Percentiles rank a stretch among this genome's conserved stretches.
Evolutionary conservation across 2,329 filamentous ascomycete genomes (phyloP).

Genomic region (Pseudohalonectria lignicola): DNA sequence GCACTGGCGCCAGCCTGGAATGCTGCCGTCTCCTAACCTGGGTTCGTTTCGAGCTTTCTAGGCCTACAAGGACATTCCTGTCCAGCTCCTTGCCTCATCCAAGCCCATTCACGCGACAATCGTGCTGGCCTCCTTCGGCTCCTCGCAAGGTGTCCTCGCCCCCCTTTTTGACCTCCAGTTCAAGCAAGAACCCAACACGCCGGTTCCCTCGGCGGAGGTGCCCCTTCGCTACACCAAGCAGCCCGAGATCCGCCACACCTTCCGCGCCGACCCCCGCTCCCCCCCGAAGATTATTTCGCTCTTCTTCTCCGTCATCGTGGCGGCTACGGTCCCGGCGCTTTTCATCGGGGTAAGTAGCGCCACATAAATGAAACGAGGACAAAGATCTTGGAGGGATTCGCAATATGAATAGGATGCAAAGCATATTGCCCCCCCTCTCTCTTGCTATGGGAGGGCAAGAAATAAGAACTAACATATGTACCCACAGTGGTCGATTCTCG

Average conservation of each 20-base stretch:
- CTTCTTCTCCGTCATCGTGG: conserved; percentile 62
- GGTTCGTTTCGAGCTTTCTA: too few relatives aligned
- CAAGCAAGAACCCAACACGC: conserved; percentile 49
- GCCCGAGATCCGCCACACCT: conserved; percentile 82
- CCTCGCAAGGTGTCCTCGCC: conserved; percentile 53
- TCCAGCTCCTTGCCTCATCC: conserved; percentile 62
- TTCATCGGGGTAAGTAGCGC: conserved; percentile 50
- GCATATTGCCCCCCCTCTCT: background rate
- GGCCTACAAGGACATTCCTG: conserved; percentile 81
- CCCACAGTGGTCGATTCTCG: conserved; percentile 66
- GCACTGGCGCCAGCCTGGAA: too few relatives aligned
- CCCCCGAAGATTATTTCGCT: conserved; percentile 72
- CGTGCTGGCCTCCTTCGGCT: conserved; percentile 78
- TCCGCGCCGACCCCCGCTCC: conserved; percentile 68
- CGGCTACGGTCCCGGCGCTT: conserved; percentile 63
- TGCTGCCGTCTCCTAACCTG: too few relatives aligned
- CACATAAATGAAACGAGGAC: too few relatives aligned
- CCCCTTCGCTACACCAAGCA: conserved; percentile 76
- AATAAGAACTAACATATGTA: background rate
- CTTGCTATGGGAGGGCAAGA: background rate
- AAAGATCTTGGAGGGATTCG: too few relatives aligned
- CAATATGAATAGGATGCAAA: background rate
- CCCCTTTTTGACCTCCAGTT: conserved; percentile 66
- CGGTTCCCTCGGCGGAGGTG: conserved; percentile 45
- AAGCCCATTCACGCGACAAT: conserved; percentile 68